Base-by-base conservation (phyloP, 2,329 filamentous ascomycete species). In the Xylariales sp. region DNA sequence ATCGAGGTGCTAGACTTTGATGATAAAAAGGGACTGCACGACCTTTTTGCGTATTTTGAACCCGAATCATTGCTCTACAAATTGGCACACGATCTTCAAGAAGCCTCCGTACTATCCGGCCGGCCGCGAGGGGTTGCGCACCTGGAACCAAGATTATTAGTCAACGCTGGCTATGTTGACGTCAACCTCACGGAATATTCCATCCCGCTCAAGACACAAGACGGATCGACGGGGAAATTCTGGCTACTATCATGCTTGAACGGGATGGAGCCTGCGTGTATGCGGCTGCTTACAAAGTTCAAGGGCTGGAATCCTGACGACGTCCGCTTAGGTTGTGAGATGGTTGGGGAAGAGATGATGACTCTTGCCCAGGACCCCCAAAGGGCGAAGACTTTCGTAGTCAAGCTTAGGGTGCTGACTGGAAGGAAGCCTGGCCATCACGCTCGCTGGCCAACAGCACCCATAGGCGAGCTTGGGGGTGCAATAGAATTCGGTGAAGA, bases 1-100 rank as follows among this genome's bases (percentile, higher is more conserved):
- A 81, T 89, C 49, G 86, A 89, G 75, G 75, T 88, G 6, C 75
- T 86, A 52, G 86, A 88, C 71, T 85, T 85, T 72, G 84, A 86
- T 69, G 81, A 83, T 60, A 76, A 79, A n/a, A 81, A 82, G 41
- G 77, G 78, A 3, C 73, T 80, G 54, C 71, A 75, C 43, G 80
- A 80, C 65, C 80, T 81, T 36, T 72, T 80, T 46, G 75, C 78
- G 4, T 76, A 77, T 57, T 87, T 86, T 64, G 77, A 83, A 1
- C 74, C 81, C 0, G 81, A 81, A 16, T 85, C 84, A 1, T 73
- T 83, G n/a, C 79, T 85, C 52, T 81, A 82, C 66, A 73, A 77
- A 48, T 71, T 87, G 3, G 75, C 77, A 18, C 71, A 74, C 5
- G 85, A 85, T 55, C 72, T 85, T 14, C 71, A 78, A 32, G 78